Conservation (phyloP, 768 basidiomycete genomes). For the Tylopilus vinaceipallidus region DNA sequence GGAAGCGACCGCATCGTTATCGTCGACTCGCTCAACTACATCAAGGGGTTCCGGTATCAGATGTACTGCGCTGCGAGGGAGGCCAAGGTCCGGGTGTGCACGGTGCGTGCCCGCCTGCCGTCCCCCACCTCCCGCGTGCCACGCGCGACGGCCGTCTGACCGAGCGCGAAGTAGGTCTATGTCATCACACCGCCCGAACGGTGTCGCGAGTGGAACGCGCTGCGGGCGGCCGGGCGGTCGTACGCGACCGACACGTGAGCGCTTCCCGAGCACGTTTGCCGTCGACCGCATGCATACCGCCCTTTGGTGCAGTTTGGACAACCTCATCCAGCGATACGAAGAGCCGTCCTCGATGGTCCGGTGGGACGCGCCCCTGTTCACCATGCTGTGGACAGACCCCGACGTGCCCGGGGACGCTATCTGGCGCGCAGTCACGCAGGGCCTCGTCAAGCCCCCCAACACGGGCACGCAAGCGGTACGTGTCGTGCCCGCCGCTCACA, state of each 20-base stretch:
- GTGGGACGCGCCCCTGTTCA: conserved; percentile 96
- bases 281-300: background rate
- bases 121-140: background rate
- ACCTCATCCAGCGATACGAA: conserved; percentile 81
- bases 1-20: conserved; percentile 76
- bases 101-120: conserved; percentile 49
- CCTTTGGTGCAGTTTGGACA: conserved; percentile 4
- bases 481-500: too few species aligned
- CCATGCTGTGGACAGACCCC: conserved; percentile 72
- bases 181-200: conserved; percentile 72
- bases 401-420: conserved; percentile 65
- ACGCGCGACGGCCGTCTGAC: conserved; percentile 1
- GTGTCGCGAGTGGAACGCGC: conserved; percentile 74
- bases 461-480: conserved; percentile 74
- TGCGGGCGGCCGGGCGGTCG: conserved; percentile 42
- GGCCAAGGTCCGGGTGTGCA: conserved; percentile 78
- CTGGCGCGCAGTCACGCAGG: conserved; percentile 78
- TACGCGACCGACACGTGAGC: conserved; percentile 74
- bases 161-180: conserved; percentile 53
- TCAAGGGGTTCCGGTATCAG: conserved; percentile 98
- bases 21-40: conserved; percentile 91
- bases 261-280: background rate
- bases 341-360: conserved; percentile 98
- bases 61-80: conserved; percentile 96
- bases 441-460: conserved; percentile 83